Conservation (phyloP, 2,329 filamentous ascomycete species). For the Scedosporium apiospermum region DNA sequence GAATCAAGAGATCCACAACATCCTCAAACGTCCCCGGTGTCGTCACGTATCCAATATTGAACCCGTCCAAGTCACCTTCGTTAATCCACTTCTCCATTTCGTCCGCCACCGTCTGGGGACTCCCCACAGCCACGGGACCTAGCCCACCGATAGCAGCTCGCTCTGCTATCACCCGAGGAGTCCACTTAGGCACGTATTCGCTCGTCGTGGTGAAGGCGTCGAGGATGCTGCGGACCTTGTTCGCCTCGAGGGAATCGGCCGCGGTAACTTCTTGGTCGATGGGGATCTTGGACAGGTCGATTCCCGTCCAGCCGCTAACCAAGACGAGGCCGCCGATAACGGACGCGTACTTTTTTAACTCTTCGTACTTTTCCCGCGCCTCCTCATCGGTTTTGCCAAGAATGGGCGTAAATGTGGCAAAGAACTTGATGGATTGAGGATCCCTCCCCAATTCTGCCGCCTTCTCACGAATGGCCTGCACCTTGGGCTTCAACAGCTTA, state of each 20-base stretch:
- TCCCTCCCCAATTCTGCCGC: constrained; percentile 43
- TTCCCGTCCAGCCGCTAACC: constrained; percentile 49
- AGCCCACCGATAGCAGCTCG: constrained; percentile 30
- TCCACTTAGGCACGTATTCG: constrained; percentile 32
- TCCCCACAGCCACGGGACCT: constrained; percentile 25
- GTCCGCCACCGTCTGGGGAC: constrained; percentile 31
- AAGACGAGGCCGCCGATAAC: constrained; percentile 44
- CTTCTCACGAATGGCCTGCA: constrained; percentile 41
- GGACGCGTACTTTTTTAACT: constrained; percentile 41
- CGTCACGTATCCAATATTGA: constrained; percentile 31
- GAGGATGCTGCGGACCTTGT: constrained; percentile 39
- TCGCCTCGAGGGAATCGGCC: constrained; percentile 42
- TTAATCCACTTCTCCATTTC: constrained; percentile 33
- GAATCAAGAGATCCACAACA: constrained; percentile 20
- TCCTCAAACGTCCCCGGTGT: constrained; percentile 28
- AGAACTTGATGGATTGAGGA: constrained; percentile 47
- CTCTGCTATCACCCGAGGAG: constrained; percentile 31
- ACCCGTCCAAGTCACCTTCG: constrained; percentile 31
- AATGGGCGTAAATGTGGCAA: constrained; percentile 39
- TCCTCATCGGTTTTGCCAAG: constrained; percentile 41
- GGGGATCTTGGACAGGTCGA: constrained; percentile 47
- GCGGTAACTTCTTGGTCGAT: constrained; percentile 48
- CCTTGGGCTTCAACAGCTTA: constrained; percentile 35
- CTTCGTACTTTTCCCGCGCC: constrained; percentile 40
- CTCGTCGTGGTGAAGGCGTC: constrained; percentile 38